Conservation (phyloP, 306 rosid species). For the Ziziphus jujuba region DNA sequence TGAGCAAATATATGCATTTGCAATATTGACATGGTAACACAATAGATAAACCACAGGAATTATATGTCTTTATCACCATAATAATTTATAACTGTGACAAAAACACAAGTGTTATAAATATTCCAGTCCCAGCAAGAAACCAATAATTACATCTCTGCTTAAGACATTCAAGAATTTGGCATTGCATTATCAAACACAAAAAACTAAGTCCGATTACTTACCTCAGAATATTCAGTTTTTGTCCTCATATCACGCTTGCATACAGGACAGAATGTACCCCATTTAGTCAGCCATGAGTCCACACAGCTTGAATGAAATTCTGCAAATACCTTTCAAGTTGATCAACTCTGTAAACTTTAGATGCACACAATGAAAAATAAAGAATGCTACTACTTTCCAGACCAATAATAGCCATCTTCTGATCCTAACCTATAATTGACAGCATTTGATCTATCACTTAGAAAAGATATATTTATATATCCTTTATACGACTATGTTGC, state of each 20-base stretch:
- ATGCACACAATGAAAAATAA: not conserved
- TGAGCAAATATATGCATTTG: too few species aligned
- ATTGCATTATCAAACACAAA: slow-evolving; percentile 3
- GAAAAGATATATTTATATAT: not conserved
- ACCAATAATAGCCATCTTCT: not conserved
- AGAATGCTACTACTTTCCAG: not conserved
- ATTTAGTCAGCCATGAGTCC: slow-evolving; percentile 42
- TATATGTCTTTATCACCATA: too few species aligned
- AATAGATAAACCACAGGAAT: not conserved
- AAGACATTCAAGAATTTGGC: slow-evolving; percentile 9
- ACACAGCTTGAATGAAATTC: slow-evolving; percentile 43
- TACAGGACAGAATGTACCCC: slow-evolving; percentile 42
- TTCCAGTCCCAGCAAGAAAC: not conserved
- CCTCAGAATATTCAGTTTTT: slow-evolving; percentile 29
- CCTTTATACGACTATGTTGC: not conserved
- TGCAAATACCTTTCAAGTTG: slow-evolving; percentile 23
- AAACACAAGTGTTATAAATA: not conserved
- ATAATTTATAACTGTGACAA: too few species aligned
- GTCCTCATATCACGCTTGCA: slow-evolving; percentile 41
- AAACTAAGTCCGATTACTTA: slow-evolving; percentile 10
- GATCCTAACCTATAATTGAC: not conserved
- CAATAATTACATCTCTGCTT: not conserved
- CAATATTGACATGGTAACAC: too few species aligned
- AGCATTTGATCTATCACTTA: not conserved
- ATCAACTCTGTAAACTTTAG: slow-evolving; percentile 5